Conservation (phyloP, 2,329 filamentous ascomycete genomes). For the Polytolypa hystricis region DNA sequence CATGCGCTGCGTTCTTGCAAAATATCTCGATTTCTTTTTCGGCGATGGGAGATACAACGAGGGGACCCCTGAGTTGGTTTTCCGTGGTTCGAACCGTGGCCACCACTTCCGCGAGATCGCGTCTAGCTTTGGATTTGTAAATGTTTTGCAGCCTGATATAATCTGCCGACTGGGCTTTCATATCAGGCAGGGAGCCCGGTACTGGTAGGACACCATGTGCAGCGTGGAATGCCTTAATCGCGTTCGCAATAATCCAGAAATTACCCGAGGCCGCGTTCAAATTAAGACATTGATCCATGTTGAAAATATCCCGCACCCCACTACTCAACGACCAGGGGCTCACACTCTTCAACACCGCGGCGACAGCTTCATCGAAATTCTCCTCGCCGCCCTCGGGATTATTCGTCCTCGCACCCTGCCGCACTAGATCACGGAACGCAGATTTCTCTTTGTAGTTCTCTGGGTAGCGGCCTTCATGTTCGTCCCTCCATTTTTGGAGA, state of each 20-base stretch:
- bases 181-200: constrained; percentile 81
- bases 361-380: constrained; percentile 88
- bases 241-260: constrained; percentile 84
- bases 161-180: constrained; percentile 87
- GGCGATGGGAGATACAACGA: constrained; percentile 40
- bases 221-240: constrained; percentile 64
- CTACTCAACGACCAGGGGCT: constrained; percentile 56
- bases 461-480: constrained; percentile 58
- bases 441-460: constrained; percentile 74
- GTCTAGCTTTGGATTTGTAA: constrained; percentile 78
- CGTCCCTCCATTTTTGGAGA: constrained; percentile 65
- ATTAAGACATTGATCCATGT: constrained; percentile 49
- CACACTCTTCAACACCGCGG: constrained; percentile 80
- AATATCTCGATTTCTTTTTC: constrained; percentile 74
- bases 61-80: constrained; percentile 35
- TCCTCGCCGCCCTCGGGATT: constrained; percentile 84
- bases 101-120: constrained; percentile 66
- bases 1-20: constrained; percentile 89
- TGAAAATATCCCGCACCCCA: constrained; percentile 66
- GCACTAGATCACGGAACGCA: constrained; percentile 63
- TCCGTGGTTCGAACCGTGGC: constrained; percentile 49
- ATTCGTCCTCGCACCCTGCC: constrained; percentile 54
- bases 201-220: constrained; percentile 66
- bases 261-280: constrained; percentile 41
- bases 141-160: constrained; percentile 87